Base-by-base conservation (phyloP, 2,329 filamentous ascomycete genomes). In the Aspergillus aculeatinus region DNA sequence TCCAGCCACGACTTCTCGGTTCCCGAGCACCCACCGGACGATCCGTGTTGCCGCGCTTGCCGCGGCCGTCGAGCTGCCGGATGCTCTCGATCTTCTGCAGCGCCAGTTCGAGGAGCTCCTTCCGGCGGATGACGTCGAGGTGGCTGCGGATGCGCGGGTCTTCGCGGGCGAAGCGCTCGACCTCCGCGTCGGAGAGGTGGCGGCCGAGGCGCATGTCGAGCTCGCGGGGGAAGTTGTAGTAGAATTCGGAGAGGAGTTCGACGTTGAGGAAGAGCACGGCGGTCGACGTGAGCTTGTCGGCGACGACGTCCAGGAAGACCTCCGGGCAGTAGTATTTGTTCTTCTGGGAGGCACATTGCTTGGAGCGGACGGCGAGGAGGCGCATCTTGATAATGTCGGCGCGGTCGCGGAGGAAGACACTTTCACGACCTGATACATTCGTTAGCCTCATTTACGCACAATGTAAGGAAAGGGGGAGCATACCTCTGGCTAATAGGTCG, bases 241-340 rank as follows among this genome's bases (percentile, higher is more conserved):
- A 97, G 75, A 98, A 99, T 72, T 99, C 96, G 2, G 91, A 94
- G 19, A 99, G 85, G 21, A 99, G 84, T 79, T 99, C 96, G 11
- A 98, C 95, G 71, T 99, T 97, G 31, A 99, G 85, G 82, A 99
- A 99, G 0, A 99, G 86, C 9, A 99, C 95, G 2, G 95, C 94
- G 0, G 95, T 99, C 1, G 92, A 89, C 3, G 94, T 96, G 52
- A 99, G 85, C 77, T 98, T 98, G 67, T 93, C 91, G 1, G 95
- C 93, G 2, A 96, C 95, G 3, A 96, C 92, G 70, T 99, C 93
- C n/a, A 99, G 86, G 81, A 99, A 99, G 16, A 99, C 86, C 74
- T 99, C 95, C 0, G 95, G 95, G 72, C 95, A 99, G 79, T 95
- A 87, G 79, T 98, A 97, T 80, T 97, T 97, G 81, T 96, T 96